Base-by-base conservation (phyloP, 352 stramenopile species). In the Globisporangium sylvaticum region DNA sequence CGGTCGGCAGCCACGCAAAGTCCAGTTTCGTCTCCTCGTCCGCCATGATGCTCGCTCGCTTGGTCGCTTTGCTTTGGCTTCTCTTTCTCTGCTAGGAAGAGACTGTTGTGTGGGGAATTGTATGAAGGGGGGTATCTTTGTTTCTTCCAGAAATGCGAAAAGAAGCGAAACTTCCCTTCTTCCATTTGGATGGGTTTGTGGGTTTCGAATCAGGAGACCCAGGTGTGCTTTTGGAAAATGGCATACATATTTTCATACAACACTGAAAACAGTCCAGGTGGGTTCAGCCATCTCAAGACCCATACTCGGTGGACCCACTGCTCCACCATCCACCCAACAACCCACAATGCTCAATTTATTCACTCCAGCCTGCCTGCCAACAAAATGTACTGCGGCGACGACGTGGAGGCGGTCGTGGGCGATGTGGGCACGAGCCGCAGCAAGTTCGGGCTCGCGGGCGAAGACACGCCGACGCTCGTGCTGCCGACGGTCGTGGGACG, bases 351-450 rank as follows among this genome's bases (percentile, higher is more conserved):
- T n/a, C 39, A n/a, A n/a, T 22, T 48, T 4, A 22, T 48, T 58
- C 53, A 42, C 12, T 37, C 25, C 25, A 4, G 18, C 4, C 24
- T 15, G 18, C 24, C 24, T 32, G 53, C 25, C 27, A 22, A 31
- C 29, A 55, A 55, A 55, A 98, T 98, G 95, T 98, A 98, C 79
- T 98, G 95, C 75, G 96, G 95, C 53, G 96, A 98, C 70, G 96
- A 98, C 83, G 97, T 97, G 56, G 95, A 97, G 67, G 95, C 96
- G 2, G 93, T 98, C 64, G 94, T 98, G 66, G 96, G 96, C 55
- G 95, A 98, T 64, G 87, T 98, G 18, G 95, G 94, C 66, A 92
- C 88, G 54, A 83, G 89, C 60, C 82, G 84, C 46, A 93, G 89
- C 74, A 97, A 97, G 66, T 98, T 98, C 77, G 96, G 96, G 25